Percentiles rank a stretch among this genome's conserved stretches.
Evolutionary conservation across 208 protist genomes (phyloP).

Genomic region (Spongospora subterranea): DNA sequence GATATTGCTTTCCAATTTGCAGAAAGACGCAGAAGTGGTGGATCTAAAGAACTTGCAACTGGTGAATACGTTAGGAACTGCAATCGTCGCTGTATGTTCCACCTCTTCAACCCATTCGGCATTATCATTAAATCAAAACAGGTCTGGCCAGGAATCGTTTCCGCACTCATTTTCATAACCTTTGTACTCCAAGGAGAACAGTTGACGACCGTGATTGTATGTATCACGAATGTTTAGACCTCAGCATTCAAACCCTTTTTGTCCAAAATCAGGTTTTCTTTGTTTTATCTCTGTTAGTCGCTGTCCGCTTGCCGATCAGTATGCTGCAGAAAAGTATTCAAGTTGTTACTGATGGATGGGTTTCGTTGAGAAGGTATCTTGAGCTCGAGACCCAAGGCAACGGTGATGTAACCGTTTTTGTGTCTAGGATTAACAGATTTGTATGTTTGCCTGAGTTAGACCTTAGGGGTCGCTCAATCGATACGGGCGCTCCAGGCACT

Average conservation of each 20-base stretch:
- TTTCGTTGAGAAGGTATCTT: not conserved
- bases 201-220: not conserved
- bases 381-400: not conserved
- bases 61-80: not conserved
- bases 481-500: not conserved
- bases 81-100: not conserved
- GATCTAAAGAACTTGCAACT: not conserved
- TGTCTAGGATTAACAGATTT: not conserved
- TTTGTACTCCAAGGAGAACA: not conserved
- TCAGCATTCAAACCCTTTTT: not conserved
- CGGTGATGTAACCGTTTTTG: not conserved
- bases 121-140: not conserved
- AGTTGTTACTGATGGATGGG: not conserved
- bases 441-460: not conserved
- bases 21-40: not conserved
- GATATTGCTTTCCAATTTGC: not conserved
- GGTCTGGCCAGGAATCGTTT: constrained; percentile 36
- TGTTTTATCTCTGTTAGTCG: not conserved
- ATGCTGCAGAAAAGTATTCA: constrained; percentile 29
- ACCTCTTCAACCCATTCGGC: not conserved
- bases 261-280: constrained; percentile 28
- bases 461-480: not conserved
- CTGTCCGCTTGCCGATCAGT: not conserved
- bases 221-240: not conserved
- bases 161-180: constrained; percentile 11